Evolutionary conservation across 176 grass and related monocot species (phyloP).

Genomic region (Triticum dicoccoides): DNA sequence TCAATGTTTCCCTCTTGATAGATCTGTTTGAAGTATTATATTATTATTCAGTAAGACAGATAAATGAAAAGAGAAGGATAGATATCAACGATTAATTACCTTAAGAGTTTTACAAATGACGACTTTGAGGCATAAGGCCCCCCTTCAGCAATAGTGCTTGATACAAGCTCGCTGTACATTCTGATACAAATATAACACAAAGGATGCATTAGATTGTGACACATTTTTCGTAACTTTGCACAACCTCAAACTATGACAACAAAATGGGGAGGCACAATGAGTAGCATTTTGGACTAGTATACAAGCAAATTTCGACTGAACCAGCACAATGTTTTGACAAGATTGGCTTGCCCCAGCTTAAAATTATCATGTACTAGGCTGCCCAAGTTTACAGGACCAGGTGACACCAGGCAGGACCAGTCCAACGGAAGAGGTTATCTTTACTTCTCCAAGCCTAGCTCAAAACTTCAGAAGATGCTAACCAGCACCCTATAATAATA

Average conservation of each 20-base stretch:
- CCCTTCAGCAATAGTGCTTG: constrained; percentile 93
- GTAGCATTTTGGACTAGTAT: background rate
- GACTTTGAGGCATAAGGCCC: constrained; percentile 95
- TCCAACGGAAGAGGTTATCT: background rate
- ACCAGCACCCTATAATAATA: background rate
- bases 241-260: constrained; percentile 3
- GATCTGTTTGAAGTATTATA: constrained; percentile 59
- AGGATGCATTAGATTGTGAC: background rate
- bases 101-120: constrained; percentile 95
- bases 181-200: constrained; percentile 44
- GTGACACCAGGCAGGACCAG: background rate
- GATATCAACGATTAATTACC: constrained; percentile 36
- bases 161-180: constrained; percentile 99
- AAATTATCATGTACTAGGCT: background rate
- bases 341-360: background rate
- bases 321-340: background rate
- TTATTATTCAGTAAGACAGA: constrained; percentile 22
- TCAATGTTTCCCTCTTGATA: constrained; percentile 95
- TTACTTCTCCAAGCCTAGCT: background rate
- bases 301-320: background rate
- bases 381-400: background rate
- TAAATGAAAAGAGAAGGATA: background rate
- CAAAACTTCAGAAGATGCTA: constrained; percentile 13
- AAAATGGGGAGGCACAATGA: background rate
- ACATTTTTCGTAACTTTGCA: background rate